phyloP scores from a whole-genome alignment of 768 basidiomycete genomes.

The Phylloporus sp. region DNA sequence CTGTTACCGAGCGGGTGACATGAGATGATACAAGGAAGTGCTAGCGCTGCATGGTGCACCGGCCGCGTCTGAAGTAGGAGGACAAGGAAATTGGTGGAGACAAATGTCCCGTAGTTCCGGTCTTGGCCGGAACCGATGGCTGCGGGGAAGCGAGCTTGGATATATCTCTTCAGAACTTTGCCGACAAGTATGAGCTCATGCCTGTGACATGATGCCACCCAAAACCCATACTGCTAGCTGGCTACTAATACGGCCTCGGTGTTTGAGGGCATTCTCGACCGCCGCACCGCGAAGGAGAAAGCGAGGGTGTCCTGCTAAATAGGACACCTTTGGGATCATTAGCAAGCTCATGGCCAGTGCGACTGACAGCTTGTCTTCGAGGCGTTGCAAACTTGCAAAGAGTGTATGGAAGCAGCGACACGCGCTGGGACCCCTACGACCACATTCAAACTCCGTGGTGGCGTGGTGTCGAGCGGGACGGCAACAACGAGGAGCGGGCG shows the following conservation, averaged over 20 bases:
- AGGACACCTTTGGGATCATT: too few species aligned
- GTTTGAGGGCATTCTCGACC: not conserved
- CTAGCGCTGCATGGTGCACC: not conserved
- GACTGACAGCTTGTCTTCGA: not conserved
- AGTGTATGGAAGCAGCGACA: slow-evolving; percentile 8
- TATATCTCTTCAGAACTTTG: too few species aligned
- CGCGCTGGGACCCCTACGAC: slow-evolving; percentile 25
- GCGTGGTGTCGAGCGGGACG: slow-evolving; percentile 1
- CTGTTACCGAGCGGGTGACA: not conserved
- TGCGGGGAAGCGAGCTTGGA: slow-evolving; percentile 11
- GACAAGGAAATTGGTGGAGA: not conserved
- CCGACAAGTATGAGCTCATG: too few species aligned
- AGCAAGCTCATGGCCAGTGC: not conserved
- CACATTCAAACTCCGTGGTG: slow-evolving; percentile 31
- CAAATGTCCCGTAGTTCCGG: slow-evolving; percentile 1
- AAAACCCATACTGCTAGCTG: not conserved
- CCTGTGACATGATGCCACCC: not conserved
- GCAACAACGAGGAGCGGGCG: not conserved
- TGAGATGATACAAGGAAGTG: not conserved
- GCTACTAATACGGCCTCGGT: not conserved
- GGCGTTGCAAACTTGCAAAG: not conserved
- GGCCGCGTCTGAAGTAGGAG: not conserved
- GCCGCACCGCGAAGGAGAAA: too few species aligned
- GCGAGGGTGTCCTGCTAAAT: too few species aligned
- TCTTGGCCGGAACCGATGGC: slow-evolving; percentile 7